phyloP scores from a whole-genome alignment of 495 filamentous ascomycete genomes.

The Filosporella fistucella region DNA sequence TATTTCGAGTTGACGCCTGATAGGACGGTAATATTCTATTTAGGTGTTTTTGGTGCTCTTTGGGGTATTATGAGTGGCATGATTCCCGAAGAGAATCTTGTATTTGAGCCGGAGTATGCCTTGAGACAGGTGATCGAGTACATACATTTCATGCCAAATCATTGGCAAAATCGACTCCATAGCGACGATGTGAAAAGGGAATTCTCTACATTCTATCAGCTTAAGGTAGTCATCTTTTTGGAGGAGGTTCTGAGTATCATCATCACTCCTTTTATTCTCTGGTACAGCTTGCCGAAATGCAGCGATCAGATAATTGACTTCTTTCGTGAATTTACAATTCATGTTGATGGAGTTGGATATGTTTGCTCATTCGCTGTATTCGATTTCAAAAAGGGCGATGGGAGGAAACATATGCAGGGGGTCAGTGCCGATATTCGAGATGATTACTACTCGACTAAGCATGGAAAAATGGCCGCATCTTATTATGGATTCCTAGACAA shows the following conservation, averaged over 20 bases:
- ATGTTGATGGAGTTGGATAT: conserved; percentile 93
- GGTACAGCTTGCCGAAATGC: conserved; percentile 81
- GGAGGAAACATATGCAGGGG: conserved; percentile 36
- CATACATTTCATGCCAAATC: conserved; percentile 81
- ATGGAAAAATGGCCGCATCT: conserved; percentile 95
- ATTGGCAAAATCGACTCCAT: conserved; percentile 86
- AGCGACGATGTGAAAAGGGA: conserved; percentile 80
- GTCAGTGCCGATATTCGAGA: conserved; percentile 62
- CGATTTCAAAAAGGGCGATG: conserved; percentile 82
- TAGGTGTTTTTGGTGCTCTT: conserved; percentile 67
- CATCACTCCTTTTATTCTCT: conserved; percentile 84
- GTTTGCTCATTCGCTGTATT: conserved; percentile 98
- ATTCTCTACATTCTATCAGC: conserved; percentile 81
- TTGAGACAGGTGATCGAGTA: conserved; percentile 83
- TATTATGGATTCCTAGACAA: conserved; percentile 91
- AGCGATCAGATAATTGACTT: conserved; percentile 95
- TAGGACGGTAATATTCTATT: conserved; percentile 78
- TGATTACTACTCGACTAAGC: conserved; percentile 91
- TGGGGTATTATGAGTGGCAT: conserved; percentile 77
- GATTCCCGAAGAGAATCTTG: conserved; percentile 80
- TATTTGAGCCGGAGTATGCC: conserved; percentile 89
- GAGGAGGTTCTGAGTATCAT: conserved; percentile 91
- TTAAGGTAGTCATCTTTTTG: conserved; percentile 84
- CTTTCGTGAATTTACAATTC: conserved; percentile 94
- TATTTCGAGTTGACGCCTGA: conserved; percentile 85